Evolutionary conservation across 1,139 yeast genomes (phyloP).

Genomic region (Debaryomyces udenii): DNA sequence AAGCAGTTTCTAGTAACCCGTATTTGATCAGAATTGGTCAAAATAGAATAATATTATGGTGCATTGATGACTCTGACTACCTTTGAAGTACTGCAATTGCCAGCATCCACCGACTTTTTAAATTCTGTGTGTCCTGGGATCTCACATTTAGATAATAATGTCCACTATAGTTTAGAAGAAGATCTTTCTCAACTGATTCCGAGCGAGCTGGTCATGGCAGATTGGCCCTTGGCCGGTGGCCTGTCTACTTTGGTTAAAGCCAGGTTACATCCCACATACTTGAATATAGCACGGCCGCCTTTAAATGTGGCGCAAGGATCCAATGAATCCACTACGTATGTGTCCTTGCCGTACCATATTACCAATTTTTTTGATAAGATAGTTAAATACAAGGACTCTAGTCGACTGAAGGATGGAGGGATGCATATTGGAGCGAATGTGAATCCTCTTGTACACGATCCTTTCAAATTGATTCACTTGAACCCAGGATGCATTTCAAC

Average conservation of each 20-base stretch:
- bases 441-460: slow-evolving; percentile 56
- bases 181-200: slow-evolving; percentile 9
- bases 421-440: slow-evolving; percentile 59
- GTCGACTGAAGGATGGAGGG: slow-evolving; percentile 44
- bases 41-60: background rate
- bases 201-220: slow-evolving; percentile 14
- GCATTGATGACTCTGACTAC: slow-evolving; percentile 13
- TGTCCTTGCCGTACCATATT: slow-evolving; percentile 46
- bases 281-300: slow-evolving; percentile 46
- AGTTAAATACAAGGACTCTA: slow-evolving; percentile 31
- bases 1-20: background rate
- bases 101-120: slow-evolving; percentile 34
- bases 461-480: slow-evolving; percentile 52
- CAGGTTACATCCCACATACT: slow-evolving; percentile 30
- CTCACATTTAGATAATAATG: slow-evolving; percentile 36
- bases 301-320: slow-evolving; percentile 22
- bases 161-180: slow-evolving; percentile 30
- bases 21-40: background rate
- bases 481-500: slow-evolving; percentile 57
- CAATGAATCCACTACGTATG: slow-evolving; percentile 47
- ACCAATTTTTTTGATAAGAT: slow-evolving; percentile 34
- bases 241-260: slow-evolving; percentile 16
- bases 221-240: slow-evolving; percentile 36
- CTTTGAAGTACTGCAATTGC: slow-evolving; percentile 18
- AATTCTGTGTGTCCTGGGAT: slow-evolving; percentile 46